phyloP scores from a whole-genome alignment of 306 rosid species.

The Gleditsia sinensis region DNA sequence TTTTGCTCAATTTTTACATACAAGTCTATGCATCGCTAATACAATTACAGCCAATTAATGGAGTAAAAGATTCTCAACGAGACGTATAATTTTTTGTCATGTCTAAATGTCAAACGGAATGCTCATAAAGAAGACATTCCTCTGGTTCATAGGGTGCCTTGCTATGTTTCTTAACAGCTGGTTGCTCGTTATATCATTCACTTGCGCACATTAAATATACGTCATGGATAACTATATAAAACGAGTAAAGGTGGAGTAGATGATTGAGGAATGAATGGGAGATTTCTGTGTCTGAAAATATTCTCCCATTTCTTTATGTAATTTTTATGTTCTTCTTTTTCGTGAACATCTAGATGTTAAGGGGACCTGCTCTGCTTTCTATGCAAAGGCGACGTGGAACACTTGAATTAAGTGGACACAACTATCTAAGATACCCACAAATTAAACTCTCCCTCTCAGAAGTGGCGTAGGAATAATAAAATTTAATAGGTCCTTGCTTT shows the following conservation, averaged over 20 bases:
- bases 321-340: slow-evolving; percentile 32
- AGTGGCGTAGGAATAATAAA: slow-evolving; percentile 16
- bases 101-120: slow-evolving; percentile 28
- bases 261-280: slow-evolving; percentile 74
- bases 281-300: slow-evolving; percentile 58
- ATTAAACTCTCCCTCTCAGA: background rate
- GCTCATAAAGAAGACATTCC: slow-evolving; percentile 20
- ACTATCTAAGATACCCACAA: slow-evolving; percentile 29
- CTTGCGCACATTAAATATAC: slow-evolving; percentile 40
- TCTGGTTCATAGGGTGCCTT: slow-evolving; percentile 15
- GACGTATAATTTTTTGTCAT: slow-evolving; percentile 8
- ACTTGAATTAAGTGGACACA: slow-evolving; percentile 35
- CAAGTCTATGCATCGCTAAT: background rate
- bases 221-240: slow-evolving; percentile 49
- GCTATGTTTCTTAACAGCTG: slow-evolving; percentile 31
- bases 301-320: slow-evolving; percentile 42
- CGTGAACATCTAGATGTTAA: slow-evolving; percentile 48
- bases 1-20: background rate
- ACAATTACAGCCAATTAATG: background rate
- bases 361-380: slow-evolving; percentile 61
- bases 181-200: slow-evolving; percentile 32
- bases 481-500: background rate
- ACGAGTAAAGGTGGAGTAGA: slow-evolving; percentile 57
- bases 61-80: background rate
- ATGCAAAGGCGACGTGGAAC: slow-evolving; percentile 45